phyloP scores from a whole-genome alignment of 805 yeast genomes.

The Wickerhamiella lipophila region DNA sequence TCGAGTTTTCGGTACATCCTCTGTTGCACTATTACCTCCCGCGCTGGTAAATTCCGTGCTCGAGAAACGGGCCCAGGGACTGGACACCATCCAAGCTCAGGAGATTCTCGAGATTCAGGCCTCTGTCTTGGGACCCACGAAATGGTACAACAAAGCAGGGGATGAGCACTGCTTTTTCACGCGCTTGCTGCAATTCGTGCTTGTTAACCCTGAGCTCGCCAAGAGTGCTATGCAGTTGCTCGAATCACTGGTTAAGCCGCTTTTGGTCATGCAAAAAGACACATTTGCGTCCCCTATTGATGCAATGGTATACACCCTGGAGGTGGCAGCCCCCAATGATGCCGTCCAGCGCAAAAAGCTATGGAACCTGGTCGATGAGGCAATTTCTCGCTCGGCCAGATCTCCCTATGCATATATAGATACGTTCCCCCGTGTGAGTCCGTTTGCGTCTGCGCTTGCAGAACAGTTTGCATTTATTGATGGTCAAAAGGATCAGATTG shows the following conservation, averaged over 20 bases:
- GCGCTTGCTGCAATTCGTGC: constrained; percentile 44
- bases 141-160: constrained; percentile 62
- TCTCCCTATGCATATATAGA: constrained; percentile 83
- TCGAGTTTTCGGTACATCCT: constrained; percentile 6
- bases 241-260: constrained; percentile 36
- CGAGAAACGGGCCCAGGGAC: constrained; percentile 16
- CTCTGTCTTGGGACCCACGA: constrained; percentile 39
- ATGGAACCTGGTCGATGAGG: constrained; percentile 62
- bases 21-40: constrained; percentile 13
- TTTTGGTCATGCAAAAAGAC: constrained; percentile 42
- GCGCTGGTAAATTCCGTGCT: neutral
- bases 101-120: constrained; percentile 51
- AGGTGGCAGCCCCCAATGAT: constrained; percentile 16
- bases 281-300: constrained; percentile 42
- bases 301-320: constrained; percentile 42
- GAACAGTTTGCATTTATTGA: constrained; percentile 38
- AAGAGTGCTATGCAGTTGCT: constrained; percentile 41
- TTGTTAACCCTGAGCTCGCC: constrained; percentile 25
- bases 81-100: constrained; percentile 22
- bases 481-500: neutral
- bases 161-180: constrained; percentile 52
- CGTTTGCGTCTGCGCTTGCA: constrained; percentile 41
- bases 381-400: constrained; percentile 53
- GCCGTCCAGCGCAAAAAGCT: constrained; percentile 28
- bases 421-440: constrained; percentile 38